Percentiles rank a stretch among this genome's conserved stretches.
Evolutionary conservation across 1,284 basidiomycete genomes (phyloP).

Genomic region (Tremellales sp.): DNA sequence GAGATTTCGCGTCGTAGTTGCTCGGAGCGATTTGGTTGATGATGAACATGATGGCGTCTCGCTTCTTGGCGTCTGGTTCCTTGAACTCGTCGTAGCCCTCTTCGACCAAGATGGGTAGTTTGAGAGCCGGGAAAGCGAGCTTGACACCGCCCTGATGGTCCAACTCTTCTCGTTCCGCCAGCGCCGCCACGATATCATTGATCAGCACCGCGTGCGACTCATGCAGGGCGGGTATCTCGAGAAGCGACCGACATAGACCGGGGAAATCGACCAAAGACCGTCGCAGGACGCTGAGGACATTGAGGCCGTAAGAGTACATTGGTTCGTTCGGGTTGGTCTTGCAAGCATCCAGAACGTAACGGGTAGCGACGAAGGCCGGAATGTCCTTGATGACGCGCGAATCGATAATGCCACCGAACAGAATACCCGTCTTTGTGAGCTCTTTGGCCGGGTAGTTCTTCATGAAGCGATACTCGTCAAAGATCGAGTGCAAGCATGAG

Average conservation of each 20-base stretch:
- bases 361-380: constrained; percentile 92
- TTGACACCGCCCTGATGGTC: constrained; percentile 52
- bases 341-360: constrained; percentile 93
- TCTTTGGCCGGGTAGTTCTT: constrained; percentile 93
- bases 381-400: constrained; percentile 91
- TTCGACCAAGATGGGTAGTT: constrained; percentile 47
- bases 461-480: constrained; percentile 99
- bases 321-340: constrained; percentile 78
- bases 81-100: constrained; percentile 57
- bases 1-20: constrained; percentile 83
- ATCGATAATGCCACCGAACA: constrained; percentile 96
- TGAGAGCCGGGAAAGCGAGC: constrained; percentile 48
- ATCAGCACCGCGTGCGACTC: constrained; percentile 85
- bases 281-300: constrained; percentile 86
- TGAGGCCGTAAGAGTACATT: constrained; percentile 92
- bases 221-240: constrained; percentile 79
- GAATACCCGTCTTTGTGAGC: constrained; percentile 89
- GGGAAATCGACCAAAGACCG: constrained; percentile 88
- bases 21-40: constrained; percentile 95
- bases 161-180: constrained; percentile 51
- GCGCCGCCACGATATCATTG: constrained; percentile 65
- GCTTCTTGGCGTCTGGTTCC: constrained; percentile 76
- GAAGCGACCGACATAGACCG: constrained; percentile 82
- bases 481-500: constrained; percentile 97
- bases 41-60: constrained; percentile 95